Evolutionary conservation across 108 stramenopile species (phyloP), one percentile per base, ranked within the genome.

Genomic region (Skeletonema marinoi): DNA sequence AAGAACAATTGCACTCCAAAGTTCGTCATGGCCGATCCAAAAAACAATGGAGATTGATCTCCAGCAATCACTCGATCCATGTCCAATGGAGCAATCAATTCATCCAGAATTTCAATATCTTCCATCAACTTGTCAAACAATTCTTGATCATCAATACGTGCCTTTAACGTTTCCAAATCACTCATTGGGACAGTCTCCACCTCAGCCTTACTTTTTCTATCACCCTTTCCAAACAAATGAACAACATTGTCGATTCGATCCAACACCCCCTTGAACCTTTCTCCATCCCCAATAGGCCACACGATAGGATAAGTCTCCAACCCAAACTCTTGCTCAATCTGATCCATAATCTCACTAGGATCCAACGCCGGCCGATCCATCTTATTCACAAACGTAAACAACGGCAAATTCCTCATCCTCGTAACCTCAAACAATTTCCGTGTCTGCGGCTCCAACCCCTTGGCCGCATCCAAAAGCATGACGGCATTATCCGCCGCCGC

Each of bases 221-320:
- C 87, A 2, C 85, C 78, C 61, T 88, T 78, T 58, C 87, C 85
- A 68, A 96, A 98, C 60, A 98, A 76, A 75, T 97, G 94, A n/a
- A 98, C 96, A 2, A 85, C 73, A 73, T 91, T 89, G 3, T 85
- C 83, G 54, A 89, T 77, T 14, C 95, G 84, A 73, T 98, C 97
- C 32, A 96, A 75, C 13, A 98, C 95, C 7, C 98, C 98, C 82
- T 97, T 93, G 81, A 98, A 98, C 32, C 89, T 62, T 11, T 95
- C 96, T 1, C 98, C 98, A 78, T 97, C 96, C 25, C 98, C 98
- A 78, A 98, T 98, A 7, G 98, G 98, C 97, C 97, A 98, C n/a
- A 96, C 67, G 46, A 97, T 85, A 10, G 97, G 97, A 73, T 86
- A 88, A 32, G 93, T 92, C 68, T 96, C 93, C 80, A 98, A 78